Evolutionary conservation across 345 rosid genomes (phyloP), one percentile per base, ranked within the genome.

Genomic region (Rhizophora apiculata): DNA sequence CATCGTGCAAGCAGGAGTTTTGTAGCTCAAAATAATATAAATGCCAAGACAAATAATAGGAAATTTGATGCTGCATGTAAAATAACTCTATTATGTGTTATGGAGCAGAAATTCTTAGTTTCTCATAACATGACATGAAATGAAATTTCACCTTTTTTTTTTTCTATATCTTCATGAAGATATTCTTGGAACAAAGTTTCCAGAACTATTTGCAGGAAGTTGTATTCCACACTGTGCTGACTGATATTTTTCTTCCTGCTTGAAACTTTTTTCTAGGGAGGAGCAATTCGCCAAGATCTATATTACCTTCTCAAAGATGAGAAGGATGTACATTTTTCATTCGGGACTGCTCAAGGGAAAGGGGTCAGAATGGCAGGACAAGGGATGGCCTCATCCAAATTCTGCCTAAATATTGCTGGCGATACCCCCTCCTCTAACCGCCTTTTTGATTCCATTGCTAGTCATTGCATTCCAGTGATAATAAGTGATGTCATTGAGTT

Each of bases 351-450:
- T 32, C 84, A 60, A 78, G 86, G 90, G 62, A 79, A 82, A 46
- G 97, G 98, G 21, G 71, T 89, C 30, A 76, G 65, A 61, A 82
- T 68, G 64, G 95, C 98, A 19, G 82, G 95, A 72, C 81, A 78
- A 60, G 98, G 98, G 70, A 94, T 94, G 98, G 88, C 89, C 24
- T 82, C 90, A 5, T 87, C 96, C 18, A 94, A 89, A 70, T 91
- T 89, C 72, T 94, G 98, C 84, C 86, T 91, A 48, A 83, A 89
- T 61, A 91, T 94, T 31, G 98, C 96, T 0, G 98, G 98, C 19
- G 98, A 94, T 60, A 94, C 95, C 36, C 98, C 98, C 36, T 91
- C 98, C 63, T 91, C 98, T 8, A 91, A 91, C 75, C 97, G 97
- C 68, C 93, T 94, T 51, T 94, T 91, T 58, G 97, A 94, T 67